Evolutionary conservation across 139 green algal genomes (phyloP).

Genomic region (Micractinium sp.): DNA sequence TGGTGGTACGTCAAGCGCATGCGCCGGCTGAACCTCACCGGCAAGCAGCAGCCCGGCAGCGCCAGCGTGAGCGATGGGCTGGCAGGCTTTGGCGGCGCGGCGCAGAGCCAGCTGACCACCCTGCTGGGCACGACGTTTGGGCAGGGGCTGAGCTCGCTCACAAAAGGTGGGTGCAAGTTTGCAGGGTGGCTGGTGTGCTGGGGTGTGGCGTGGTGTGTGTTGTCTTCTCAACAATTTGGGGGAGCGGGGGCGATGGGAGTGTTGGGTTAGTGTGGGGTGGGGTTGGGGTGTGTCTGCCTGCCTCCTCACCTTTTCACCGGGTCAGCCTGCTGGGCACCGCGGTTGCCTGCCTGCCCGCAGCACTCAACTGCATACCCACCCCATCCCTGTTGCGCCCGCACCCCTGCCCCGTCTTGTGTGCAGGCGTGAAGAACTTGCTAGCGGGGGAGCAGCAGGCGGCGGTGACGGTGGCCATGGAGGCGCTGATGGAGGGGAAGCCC

Average conservation of each 20-base stretch:
- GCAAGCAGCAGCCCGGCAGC: slow-evolving; percentile 31
- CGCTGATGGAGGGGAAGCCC: slow-evolving; percentile 85
- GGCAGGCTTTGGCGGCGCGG: slow-evolving; percentile 21
- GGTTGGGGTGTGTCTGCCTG: no score
- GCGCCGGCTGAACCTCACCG: slow-evolving; percentile 86
- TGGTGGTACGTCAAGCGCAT: slow-evolving; percentile 91
- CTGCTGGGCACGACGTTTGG: slow-evolving; percentile 95
- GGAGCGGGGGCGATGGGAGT: no score
- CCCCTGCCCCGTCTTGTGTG: no score
- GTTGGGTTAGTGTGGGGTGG: no score
- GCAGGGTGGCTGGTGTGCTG: not conserved
- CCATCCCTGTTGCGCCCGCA: no score
- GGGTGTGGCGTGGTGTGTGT: no score
- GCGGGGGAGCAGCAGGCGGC: slow-evolving; percentile 76
- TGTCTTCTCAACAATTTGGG: no score
- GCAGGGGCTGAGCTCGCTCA: slow-evolving; percentile 86
- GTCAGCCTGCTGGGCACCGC: slow-evolving; percentile 94
- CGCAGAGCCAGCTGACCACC: slow-evolving; percentile 81
- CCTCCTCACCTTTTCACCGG: no score
- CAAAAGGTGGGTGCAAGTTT: slow-evolving; percentile 63
- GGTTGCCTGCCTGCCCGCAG: slow-evolving; percentile 75
- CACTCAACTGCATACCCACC: not conserved
- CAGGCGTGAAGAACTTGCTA: slow-evolving; percentile 92
- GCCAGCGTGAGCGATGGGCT: slow-evolving; percentile 24
- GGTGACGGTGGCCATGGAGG: slow-evolving; percentile 87